These are phyloP conservation scores for Gamsiella multidivaricata DNA, from an alignment of 192 early-diverging fungal species.

Conservation along the genomic window DNA sequence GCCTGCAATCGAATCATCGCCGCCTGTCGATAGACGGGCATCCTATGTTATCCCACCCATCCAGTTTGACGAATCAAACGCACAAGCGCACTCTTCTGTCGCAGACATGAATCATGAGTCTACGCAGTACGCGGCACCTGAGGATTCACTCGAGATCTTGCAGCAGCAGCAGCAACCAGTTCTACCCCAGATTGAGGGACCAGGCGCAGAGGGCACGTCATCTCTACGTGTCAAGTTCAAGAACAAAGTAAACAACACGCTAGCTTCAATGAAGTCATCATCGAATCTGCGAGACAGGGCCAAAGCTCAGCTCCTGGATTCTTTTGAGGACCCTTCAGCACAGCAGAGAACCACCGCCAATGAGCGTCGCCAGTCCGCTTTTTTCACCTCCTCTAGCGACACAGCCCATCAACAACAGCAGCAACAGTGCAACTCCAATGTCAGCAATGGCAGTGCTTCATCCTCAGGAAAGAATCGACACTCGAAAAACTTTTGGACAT, in stretches of 20 bases:
- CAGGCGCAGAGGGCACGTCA: neutral
- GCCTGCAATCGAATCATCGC: neutral
- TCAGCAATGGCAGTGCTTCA: neutral
- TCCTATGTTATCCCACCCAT: slow-evolving; percentile 39
- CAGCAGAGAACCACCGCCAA: neutral
- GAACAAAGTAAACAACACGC: slow-evolving; percentile 36
- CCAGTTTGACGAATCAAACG: neutral
- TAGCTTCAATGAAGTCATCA: slow-evolving; percentile 45
- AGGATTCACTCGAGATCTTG: neutral
- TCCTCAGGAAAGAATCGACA: slow-evolving; percentile 6
- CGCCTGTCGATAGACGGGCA: slow-evolving; percentile 6
- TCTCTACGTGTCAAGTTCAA: slow-evolving; percentile 43
- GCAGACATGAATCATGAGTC: too few species aligned
- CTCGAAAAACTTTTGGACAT: slow-evolving; percentile 38
- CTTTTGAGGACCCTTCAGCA: neutral
- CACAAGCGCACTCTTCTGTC: neutral
- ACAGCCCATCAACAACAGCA: neutral
- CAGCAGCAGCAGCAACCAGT: neutral
- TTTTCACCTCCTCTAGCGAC: neutral
- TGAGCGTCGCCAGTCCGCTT: slow-evolving; percentile 9
- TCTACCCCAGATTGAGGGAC: neutral
- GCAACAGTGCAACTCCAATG: neutral
- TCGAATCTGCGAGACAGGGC: slow-evolving; percentile 34
- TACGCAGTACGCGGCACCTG: too few species aligned
- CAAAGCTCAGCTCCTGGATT: neutral